These are phyloP conservation scores for Rhizoclosmatium globosum DNA, from an alignment of 192 early-diverging fungal genomes.

Conservation along the genomic window DNA sequence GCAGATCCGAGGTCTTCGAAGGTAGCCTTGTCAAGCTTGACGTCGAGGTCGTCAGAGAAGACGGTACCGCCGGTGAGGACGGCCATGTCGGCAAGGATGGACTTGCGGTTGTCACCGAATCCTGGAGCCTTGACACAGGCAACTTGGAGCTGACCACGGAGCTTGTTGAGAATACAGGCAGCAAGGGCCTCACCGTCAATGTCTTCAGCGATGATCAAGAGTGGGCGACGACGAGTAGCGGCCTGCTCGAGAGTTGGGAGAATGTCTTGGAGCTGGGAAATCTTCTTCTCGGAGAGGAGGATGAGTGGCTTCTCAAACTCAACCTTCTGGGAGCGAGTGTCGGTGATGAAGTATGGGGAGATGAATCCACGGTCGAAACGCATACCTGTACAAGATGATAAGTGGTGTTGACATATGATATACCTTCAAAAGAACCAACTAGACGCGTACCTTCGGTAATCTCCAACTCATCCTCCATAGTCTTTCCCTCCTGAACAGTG, in stretches of 20 bases:
- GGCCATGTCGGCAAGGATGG: slow-evolving; percentile 96
- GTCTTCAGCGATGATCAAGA: slow-evolving; percentile 98
- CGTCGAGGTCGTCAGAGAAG: slow-evolving; percentile 95
- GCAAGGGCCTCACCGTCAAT: slow-evolving; percentile 99
- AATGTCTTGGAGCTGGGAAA: slow-evolving; percentile 94
- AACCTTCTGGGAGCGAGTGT: slow-evolving; percentile 97
- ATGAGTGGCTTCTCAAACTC: slow-evolving; percentile 99
- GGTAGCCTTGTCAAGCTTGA: slow-evolving; percentile 95
- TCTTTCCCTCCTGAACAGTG: slow-evolving; percentile 99
- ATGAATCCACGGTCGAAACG: slow-evolving; percentile 99
- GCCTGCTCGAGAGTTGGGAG: slow-evolving; percentile 95
- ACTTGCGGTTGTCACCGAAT: slow-evolving; percentile 99
- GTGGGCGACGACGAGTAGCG: slow-evolving; percentile 93
- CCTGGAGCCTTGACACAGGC: slow-evolving; percentile 99
- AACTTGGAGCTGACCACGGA: slow-evolving; percentile 97
- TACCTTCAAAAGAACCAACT: too few relatives aligned
- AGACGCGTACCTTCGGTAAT: slow-evolving; percentile 92
- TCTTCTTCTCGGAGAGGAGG: slow-evolving; percentile 98
- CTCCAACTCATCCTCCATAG: slow-evolving; percentile 98
- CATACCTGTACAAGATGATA: slow-evolving; percentile 68
- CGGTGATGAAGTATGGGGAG: slow-evolving; percentile 99
- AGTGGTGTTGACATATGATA: slow-evolving; percentile 12
- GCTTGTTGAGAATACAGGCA: slow-evolving; percentile 99
- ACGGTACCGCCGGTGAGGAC: slow-evolving; percentile 96
- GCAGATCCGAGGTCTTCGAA: slow-evolving; percentile 92